A percentile compares a stretch with the other conserved stretches of the same genome.
phyloP scores from a whole-genome alignment of 2,329 filamentous ascomycete species.

The Zymoseptoria crescenta region DNA sequence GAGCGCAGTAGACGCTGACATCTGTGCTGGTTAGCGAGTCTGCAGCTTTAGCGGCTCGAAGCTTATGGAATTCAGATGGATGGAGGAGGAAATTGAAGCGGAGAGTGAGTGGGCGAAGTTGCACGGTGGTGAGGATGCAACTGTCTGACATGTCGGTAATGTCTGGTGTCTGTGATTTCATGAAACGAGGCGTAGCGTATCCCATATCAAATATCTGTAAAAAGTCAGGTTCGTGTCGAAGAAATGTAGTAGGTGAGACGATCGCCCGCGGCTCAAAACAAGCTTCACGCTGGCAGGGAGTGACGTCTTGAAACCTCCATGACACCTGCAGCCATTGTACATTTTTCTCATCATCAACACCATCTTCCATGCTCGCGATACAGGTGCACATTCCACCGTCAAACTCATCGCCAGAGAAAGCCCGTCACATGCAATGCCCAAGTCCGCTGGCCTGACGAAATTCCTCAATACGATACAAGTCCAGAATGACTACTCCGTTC shows the following conservation, averaged over 20 bases:
- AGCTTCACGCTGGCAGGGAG: background rate
- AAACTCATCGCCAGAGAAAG: background rate
- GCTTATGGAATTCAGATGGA: background rate
- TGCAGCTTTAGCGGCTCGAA: background rate
- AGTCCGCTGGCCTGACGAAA: slow-evolving; percentile 6
- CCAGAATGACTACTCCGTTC: slow-evolving; percentile 26
- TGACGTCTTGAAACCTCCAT: background rate
- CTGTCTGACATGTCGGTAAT: background rate
- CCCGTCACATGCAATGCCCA: background rate
- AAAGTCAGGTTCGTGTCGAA: too few species aligned
- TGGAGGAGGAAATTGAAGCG: background rate
- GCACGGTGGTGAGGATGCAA: background rate
- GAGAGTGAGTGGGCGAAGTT: background rate
- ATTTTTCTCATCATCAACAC: background rate
- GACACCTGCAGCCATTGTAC: background rate
- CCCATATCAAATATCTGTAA: too few species aligned
- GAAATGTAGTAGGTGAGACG: too few species aligned
- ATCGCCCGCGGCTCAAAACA: too few species aligned
- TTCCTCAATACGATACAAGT: slow-evolving; percentile 30
- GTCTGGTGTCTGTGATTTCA: too few species aligned
- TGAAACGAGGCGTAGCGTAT: too few species aligned
- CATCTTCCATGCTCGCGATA: background rate
- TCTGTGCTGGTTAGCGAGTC: background rate
- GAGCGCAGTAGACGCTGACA: background rate
- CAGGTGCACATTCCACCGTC: background rate